These are phyloP conservation scores for Collybia mongolica DNA, from an alignment of 768 basidiomycete genomes.

Conservation along the genomic window DNA sequence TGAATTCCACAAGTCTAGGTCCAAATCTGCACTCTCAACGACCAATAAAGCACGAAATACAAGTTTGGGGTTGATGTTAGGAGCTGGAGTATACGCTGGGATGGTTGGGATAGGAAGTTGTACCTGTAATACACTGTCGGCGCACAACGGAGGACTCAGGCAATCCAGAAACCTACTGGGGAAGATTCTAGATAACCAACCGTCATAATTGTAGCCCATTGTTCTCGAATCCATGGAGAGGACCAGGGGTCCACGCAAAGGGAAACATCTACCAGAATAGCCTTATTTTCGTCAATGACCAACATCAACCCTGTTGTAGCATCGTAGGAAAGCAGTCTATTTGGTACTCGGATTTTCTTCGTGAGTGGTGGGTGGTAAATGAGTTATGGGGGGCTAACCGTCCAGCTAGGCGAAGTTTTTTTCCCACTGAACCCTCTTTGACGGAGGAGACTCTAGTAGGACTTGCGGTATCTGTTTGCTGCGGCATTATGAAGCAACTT, in stretches of 20 bases:
- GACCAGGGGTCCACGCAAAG: constrained; percentile 45
- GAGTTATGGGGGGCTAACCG: constrained; percentile 35
- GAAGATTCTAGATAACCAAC: constrained; percentile 57
- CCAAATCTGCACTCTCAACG: constrained; percentile 44
- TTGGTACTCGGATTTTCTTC: neutral
- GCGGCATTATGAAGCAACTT: constrained; percentile 36
- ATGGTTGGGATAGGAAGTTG: constrained; percentile 39
- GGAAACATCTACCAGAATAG: constrained; percentile 55
- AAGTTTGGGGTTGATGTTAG: constrained; percentile 40
- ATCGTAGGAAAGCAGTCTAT: constrained; percentile 61
- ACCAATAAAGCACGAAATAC: constrained; percentile 57
- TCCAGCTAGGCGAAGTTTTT: constrained; percentile 60
- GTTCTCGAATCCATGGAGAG: constrained; percentile 51
- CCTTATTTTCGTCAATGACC: constrained; percentile 48
- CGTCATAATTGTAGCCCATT: constrained; percentile 47
- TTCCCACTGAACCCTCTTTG: constrained; percentile 35
- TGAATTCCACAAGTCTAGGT: constrained; percentile 42
- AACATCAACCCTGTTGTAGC: constrained; percentile 41
- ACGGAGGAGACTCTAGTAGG: constrained; percentile 43
- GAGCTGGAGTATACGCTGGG: constrained; percentile 37
- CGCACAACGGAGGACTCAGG: neutral
- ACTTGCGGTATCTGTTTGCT: constrained; percentile 45
- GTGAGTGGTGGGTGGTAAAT: neutral
- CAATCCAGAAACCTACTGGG: constrained; percentile 34
- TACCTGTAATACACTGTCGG: constrained; percentile 21